Conservation (phyloP, 495 filamentous ascomycete genomes). For the Podospora conica region DNA sequence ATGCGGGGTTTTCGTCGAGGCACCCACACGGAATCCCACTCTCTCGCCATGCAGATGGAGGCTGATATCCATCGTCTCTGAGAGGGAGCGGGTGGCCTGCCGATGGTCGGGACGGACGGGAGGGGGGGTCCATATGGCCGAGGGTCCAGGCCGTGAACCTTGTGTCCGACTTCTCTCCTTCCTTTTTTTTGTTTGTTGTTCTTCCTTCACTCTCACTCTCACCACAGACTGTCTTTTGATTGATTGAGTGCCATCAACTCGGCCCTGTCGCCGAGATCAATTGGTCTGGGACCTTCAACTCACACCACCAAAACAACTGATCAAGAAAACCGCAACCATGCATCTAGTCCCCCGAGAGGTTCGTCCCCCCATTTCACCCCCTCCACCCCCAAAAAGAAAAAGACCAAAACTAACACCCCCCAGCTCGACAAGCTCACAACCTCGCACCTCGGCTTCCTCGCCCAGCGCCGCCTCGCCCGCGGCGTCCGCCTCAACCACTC, state of each 20-base stretch:
- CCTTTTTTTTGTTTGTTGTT: background rate
- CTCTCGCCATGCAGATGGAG: background rate
- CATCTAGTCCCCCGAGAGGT: slow-evolving; percentile 86
- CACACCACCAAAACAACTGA: too few species aligned
- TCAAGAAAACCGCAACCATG: slow-evolving; percentile 42
- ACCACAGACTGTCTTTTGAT: background rate
- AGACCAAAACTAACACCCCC: background rate
- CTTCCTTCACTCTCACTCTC: background rate
- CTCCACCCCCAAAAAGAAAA: too few species aligned
- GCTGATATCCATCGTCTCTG: background rate
- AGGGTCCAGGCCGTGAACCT: background rate
- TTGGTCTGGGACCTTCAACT: background rate
- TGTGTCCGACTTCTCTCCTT: background rate
- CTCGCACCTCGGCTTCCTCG: slow-evolving; percentile 81
- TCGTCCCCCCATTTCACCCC: slow-evolving; percentile 23
- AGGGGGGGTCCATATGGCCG: background rate
- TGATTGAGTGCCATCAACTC: background rate
- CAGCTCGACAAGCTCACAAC: slow-evolving; percentile 96
- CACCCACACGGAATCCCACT: background rate
- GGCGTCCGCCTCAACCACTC: slow-evolving; percentile 87
- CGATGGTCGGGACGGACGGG: background rate
- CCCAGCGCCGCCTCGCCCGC: slow-evolving; percentile 81
- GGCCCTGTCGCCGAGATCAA: background rate
- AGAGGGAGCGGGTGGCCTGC: too few species aligned
- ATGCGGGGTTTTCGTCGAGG: slow-evolving; percentile 11